Evolutionary conservation across 2,329 filamentous ascomycete genomes (phyloP).

Genomic region (Colletotrichum australisinense): DNA sequence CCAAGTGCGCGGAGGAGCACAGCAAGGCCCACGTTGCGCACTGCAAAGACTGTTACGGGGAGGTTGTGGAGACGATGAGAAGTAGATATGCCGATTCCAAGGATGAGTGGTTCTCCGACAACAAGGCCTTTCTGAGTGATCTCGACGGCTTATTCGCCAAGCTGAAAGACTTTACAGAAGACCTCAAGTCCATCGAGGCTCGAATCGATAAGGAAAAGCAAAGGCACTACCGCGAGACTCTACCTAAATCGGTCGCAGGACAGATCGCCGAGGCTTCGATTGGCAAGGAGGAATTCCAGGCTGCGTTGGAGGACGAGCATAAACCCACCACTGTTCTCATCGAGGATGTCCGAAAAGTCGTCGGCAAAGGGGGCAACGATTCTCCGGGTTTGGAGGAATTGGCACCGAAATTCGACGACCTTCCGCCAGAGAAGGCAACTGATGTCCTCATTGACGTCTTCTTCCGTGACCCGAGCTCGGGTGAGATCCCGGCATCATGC

Average conservation of each 20-base stretch:
- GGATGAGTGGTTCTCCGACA: constrained; percentile 64
- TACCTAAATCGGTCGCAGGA: constrained; percentile 37
- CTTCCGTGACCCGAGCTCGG: constrained; percentile 52
- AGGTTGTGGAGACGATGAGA: constrained; percentile 58
- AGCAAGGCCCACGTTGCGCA: constrained; percentile 54
- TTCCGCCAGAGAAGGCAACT: constrained; percentile 14
- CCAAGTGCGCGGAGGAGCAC: constrained; percentile 56
- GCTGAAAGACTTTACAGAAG: constrained; percentile 55
- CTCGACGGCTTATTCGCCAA: constrained; percentile 61
- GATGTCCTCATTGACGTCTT: constrained; percentile 34
- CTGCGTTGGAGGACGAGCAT: constrained; percentile 24
- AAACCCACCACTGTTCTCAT: constrained; percentile 9
- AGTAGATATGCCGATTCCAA: constrained; percentile 49
- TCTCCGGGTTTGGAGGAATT: constrained; percentile 24
- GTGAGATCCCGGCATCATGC: constrained; percentile 41
- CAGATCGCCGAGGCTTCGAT: constrained; percentile 28
- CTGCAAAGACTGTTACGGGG: constrained; percentile 60
- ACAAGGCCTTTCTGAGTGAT: constrained; percentile 60
- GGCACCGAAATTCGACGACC: constrained; percentile 27
- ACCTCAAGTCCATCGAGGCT: constrained; percentile 59
- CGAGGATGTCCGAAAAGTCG: constrained; percentile 19
- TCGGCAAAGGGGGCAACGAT: constrained; percentile 8
- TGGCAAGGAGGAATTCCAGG: constrained; percentile 19
- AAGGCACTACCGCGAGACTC: constrained; percentile 61
- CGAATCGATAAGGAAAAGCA: constrained; percentile 63